phyloP scores from a whole-genome alignment of 177 flowering plant genomes.

The Vitis hybrid region DNA sequence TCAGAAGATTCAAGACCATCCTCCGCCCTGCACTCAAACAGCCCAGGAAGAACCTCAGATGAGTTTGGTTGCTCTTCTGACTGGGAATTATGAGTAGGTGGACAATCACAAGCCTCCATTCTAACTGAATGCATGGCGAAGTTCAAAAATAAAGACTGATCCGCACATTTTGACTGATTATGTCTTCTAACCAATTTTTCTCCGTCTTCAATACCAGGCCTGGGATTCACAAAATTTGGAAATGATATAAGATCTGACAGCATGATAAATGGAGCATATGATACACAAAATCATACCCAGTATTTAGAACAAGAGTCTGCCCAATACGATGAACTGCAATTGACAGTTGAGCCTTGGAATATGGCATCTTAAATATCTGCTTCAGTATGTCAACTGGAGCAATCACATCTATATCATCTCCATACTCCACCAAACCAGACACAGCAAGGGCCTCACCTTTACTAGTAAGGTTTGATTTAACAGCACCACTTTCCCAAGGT shows the following conservation, averaged over 20 bases:
- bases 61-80: conserved; percentile 44
- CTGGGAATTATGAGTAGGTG: conserved; percentile 55
- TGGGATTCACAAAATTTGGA: conserved; percentile 25
- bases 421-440: conserved; percentile 85
- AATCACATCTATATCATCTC: conserved; percentile 95
- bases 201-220: conserved; percentile 95
- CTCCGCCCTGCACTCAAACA: conserved; percentile 27
- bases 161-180: conserved; percentile 72
- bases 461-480: conserved; percentile 62
- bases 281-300: conserved; percentile 54
- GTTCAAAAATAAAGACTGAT: conserved; percentile 76
- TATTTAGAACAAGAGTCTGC: conserved; percentile 80
- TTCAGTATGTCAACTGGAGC: conserved; percentile 89
- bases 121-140: conserved; percentile 98
- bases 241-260: neutral
- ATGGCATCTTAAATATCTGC: conserved; percentile 97
- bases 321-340: conserved; percentile 93
- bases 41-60: conserved; percentile 45
- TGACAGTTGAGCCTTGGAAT: conserved; percentile 85
- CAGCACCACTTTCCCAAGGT: conserved; percentile 47
- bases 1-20: conserved; percentile 32
- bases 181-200: conserved; percentile 80
- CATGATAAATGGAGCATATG: conserved; percentile 4
- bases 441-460: conserved; percentile 96
- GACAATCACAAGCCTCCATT: conserved; percentile 98